Conservation (phyloP, 2,329 filamentous ascomycete species). For the Fusarium sp. region DNA sequence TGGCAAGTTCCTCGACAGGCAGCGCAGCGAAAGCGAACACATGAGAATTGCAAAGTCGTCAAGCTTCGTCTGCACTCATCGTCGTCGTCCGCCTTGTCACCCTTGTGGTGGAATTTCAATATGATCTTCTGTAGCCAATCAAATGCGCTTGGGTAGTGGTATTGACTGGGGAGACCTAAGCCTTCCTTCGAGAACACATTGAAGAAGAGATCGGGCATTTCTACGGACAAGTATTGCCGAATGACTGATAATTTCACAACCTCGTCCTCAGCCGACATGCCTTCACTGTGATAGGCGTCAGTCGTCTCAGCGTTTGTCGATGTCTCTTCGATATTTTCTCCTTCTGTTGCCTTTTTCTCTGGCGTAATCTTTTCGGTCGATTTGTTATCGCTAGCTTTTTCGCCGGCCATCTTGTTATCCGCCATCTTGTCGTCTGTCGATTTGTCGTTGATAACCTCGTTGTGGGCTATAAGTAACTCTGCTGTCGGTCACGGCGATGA, state of each 20-base stretch:
- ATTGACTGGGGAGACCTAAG: slow-evolving; percentile 32
- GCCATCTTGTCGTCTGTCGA: background rate
- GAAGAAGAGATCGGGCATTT: slow-evolving; percentile 8
- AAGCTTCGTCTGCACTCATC: background rate
- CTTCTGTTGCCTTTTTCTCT: background rate
- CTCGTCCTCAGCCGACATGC: background rate
- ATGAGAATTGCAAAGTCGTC: slow-evolving; percentile 1
- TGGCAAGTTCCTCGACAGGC: slow-evolving; percentile 27
- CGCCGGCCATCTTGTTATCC: background rate
- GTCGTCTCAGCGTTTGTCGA: background rate
- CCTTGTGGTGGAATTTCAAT: background rate
- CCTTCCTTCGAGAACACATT: background rate
- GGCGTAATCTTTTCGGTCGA: background rate
- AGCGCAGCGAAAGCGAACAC: slow-evolving; percentile 29
- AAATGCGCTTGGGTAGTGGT: background rate
- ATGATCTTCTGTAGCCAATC: background rate
- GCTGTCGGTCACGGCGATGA: background rate
- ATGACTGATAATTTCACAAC: background rate
- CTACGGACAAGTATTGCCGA: background rate
- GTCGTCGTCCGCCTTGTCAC: too few relatives aligned
- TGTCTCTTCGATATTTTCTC: background rate
- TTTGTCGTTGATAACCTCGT: background rate
- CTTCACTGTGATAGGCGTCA: background rate
- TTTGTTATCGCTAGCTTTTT: background rate
- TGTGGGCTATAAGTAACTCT: too few relatives aligned